Evolutionary conservation across 768 basidiomycete species (phyloP), one percentile per base, ranked within the genome.

Genomic region (Polyporus arcularius): DNA sequence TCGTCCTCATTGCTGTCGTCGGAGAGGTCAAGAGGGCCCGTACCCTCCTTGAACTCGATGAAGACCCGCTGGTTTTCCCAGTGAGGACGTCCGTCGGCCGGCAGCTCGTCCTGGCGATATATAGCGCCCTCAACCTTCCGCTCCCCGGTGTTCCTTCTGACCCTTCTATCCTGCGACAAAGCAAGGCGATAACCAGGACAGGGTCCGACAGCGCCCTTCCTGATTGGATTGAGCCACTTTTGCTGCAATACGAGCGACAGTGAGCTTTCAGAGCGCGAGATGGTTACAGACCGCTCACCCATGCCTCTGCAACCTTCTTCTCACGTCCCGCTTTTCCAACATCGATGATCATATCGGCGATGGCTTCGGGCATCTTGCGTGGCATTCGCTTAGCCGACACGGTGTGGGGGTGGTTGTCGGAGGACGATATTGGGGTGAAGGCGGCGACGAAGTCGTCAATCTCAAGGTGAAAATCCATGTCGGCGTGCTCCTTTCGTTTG

Each of bases 21-120:
- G 30, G 18, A 58, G 5, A 49, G 57, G n/a, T 58, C 57, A 30
- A 31, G 12, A 4, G 7, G 4, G 3, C 14, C 35, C 8, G 26
- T 41, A n/a, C 50, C 41, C 5, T 35, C 30, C 50, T 58, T 58
- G 57, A 58, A 58, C 50, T 35, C 49, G 31, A 58, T 43, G 41
- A 35, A 42, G 30, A 46, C 2, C 14, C 39, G 45, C 11, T 7
- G 12, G 38, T 16, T 21, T 14, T 38, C 42, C 56, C 56, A 57
- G 39, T 57, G 5, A 2, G 56, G 47, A 3, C 48, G 38, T 2
- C 15, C 56, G 28, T 57, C 56, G 11, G 4, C 12, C 2, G 56
- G 56, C 10, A 32, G 5, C 4, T 51, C 15, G 21, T 42, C 56
- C 9, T 28, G 18, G 12, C 26, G 14, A 12, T 57, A 57, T 6